phyloP scores from a whole-genome alignment of 805 yeast species.

The Starmerella potacharoeniae region DNA sequence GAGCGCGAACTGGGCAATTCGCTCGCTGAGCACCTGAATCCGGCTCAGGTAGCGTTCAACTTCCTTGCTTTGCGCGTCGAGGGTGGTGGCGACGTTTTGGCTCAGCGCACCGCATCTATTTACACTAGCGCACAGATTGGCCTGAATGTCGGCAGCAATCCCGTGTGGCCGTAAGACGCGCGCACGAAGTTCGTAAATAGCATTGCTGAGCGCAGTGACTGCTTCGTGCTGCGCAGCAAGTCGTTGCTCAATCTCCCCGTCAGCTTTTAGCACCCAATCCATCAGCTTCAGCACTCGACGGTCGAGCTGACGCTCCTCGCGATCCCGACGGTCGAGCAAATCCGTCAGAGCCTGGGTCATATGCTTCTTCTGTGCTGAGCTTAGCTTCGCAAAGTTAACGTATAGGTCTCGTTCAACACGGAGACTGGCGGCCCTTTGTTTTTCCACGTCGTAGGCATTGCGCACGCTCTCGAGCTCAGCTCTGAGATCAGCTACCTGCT shows the following conservation, averaged over 20 bases:
- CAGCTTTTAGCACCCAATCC: neutral
- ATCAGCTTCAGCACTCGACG: neutral
- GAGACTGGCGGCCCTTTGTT: neutral
- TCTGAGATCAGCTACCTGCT: neutral
- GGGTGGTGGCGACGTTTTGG: neutral
- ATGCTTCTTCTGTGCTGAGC: neutral
- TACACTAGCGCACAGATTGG: neutral
- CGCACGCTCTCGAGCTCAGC: neutral
- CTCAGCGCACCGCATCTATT: neutral
- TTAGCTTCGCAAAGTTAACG: neutral
- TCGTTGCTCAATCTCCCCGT: neutral
- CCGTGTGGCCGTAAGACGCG: neutral
- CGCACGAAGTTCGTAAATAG: neutral
- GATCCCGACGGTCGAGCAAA: neutral
- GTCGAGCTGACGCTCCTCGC: neutral
- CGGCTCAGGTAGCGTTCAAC: neutral
- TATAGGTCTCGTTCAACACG: neutral
- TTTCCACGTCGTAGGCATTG: neutral
- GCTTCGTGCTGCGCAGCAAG: neutral
- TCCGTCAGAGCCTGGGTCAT: neutral
- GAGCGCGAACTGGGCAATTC: neutral
- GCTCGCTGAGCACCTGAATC: neutral
- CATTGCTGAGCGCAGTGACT: neutral
- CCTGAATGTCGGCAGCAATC: neutral
- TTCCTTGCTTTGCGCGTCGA: neutral